Evolutionary conservation across 2,329 filamentous ascomycete genomes (phyloP), one percentile per base, ranked within the genome.

Genomic region (Venturia carpophila): DNA sequence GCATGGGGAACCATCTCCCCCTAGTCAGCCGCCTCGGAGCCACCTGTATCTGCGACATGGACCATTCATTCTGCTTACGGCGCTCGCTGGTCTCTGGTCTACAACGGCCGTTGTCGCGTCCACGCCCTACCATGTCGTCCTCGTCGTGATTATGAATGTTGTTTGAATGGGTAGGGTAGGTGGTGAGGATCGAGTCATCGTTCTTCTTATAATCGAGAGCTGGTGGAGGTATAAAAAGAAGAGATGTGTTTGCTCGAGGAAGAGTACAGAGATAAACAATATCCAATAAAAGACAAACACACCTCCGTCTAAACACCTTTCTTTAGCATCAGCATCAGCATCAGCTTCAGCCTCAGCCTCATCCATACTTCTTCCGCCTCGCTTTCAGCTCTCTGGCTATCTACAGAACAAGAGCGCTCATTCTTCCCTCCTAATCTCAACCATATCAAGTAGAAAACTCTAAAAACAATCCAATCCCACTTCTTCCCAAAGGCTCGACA

Each of bases 41-140:
- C n/a, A n/a, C n/a, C n/a, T n/a, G n/a, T n/a, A n/a, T n/a, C n/a
- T n/a, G n/a, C n/a, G n/a, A n/a, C n/a, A n/a, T n/a, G n/a, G n/a
- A n/a, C n/a, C n/a, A n/a, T n/a, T n/a, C n/a, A 37, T 58, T 58
- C 52, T 10, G 27, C 52, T 58, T 58, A 37, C 27, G n/a, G 27
- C 47, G 24, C 21, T 27, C 5, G 5, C 24, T 17, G 21, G 24
- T 17, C n/a, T n/a, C n/a, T 34, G 30, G 30, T 34, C 9, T 13
- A 37, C 27, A 13, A 17, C 27, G 52, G 19, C 52, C 52, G 30
- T 58, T 58, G 27, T 15, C 37, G 10, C 37, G 7, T 58, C 27
- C 30, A 21, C 52, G 52, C 52, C 52, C 52, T 58, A 37, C 52
- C 4, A 58, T 58, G 52, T 58, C 52, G 52, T 58, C 19, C 17